Base-by-base conservation (phyloP, 805 yeast genomes). In the Ogataea corticis region DNA sequence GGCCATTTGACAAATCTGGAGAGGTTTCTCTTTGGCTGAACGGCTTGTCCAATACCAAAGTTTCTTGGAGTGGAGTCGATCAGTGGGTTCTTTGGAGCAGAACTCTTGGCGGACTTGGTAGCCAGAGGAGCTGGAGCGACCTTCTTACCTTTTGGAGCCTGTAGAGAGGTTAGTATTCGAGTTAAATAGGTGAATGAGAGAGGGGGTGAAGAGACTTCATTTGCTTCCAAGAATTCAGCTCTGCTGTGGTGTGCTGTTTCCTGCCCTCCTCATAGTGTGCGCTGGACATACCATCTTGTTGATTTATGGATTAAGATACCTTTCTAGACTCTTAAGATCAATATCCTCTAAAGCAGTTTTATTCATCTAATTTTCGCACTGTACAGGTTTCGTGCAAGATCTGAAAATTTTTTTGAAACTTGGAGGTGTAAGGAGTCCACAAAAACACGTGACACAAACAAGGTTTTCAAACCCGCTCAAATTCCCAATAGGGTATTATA, bases 1-100 rank as follows among this genome's bases (percentile, higher is more conserved):
- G 97, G 97, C 97, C 97, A 90, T 77, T 86, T 91, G 70, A 90
- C 97, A 72, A 86, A 89, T 76, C 96, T 89, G 56, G 92, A 76
- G 70, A 91, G 84, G 87, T 91, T 87, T 78, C 92, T 83, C 81
- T 84, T 87, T 72, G 87, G 95, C 76, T 90, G 97, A 64, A 90
- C 65, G 61, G 83, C 77, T 80, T 91, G 97, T 67, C 97, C 97
- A 65, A 90, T 85, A 76, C 97, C 96, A 68, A 83, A 89, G 79
- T 81, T 83, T 78, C 85, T 84, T 73, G 96, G 94, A 60, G 88
- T 79, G 55, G 92, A 73, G 72, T 85, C 91, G 68, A 87, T 73
- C 72, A 89, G 79, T 67, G 96, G 96, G 82, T 87, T 87, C 77
- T 77, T 75, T 38, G 72, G 48, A 54, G 58, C 76, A 62, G 69